Evolutionary conservation across 2,329 filamentous ascomycete genomes (phyloP).

Genomic region (Grosmannia serpens): DNA sequence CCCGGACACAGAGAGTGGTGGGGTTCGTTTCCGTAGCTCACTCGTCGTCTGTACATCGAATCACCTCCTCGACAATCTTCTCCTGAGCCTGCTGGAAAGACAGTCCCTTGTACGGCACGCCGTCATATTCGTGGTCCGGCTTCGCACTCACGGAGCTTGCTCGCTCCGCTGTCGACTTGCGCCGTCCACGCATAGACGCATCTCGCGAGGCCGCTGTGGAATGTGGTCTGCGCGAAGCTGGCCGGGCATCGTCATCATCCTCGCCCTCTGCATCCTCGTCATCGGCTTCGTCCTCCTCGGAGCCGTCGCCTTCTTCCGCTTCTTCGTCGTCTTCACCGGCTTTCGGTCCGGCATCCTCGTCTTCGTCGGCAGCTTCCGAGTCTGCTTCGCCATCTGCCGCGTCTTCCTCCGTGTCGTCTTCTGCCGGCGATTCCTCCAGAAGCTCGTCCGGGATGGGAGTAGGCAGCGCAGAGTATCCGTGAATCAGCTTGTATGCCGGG

Average conservation of each 20-base stretch:
- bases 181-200: constrained; percentile 6
- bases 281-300: constrained; percentile 3
- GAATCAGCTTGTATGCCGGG: constrained; percentile 60
- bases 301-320: background rate
- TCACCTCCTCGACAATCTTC: constrained; percentile 66
- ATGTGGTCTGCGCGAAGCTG: constrained; percentile 13
- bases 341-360: background rate
- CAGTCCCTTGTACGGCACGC: constrained; percentile 55
- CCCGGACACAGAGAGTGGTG: too few species aligned
- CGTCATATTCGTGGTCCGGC: constrained; percentile 41
- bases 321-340: constrained; percentile 4
- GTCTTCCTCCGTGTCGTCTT: constrained; percentile 21
- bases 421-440: constrained; percentile 16
- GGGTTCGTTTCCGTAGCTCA: constrained; percentile 18
- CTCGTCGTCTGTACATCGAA: constrained; percentile 57
- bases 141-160: constrained; percentile 9
- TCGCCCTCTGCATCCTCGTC: constrained; percentile 19
- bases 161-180: constrained; percentile 8
- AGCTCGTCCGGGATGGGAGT: constrained; percentile 58
- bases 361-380: constrained; percentile 7
- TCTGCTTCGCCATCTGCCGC: constrained; percentile 16
- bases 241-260: constrained; percentile 20
- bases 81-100: constrained; percentile 79
- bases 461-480: constrained; percentile 57
- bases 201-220: constrained; percentile 1